Evolutionary conservation across 495 filamentous ascomycete genomes (phyloP).

Genomic region (Trichoderma erinaceum): DNA sequence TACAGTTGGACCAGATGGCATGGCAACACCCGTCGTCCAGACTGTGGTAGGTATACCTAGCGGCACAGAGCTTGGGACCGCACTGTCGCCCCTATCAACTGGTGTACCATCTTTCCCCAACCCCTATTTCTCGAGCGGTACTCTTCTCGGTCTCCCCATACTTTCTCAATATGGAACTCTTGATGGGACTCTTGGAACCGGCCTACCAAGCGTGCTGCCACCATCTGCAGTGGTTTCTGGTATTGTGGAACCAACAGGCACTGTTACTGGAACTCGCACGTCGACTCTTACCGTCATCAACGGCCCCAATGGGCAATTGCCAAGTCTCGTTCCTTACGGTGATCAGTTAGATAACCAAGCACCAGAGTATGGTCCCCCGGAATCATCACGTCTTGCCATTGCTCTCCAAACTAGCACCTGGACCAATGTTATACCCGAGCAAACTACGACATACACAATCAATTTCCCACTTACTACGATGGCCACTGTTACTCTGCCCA

Average conservation of each 20-base stretch:
- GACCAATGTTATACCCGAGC: not conserved
- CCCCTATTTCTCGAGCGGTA: not conserved
- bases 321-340: not conserved
- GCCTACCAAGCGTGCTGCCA: not conserved
- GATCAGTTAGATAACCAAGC: not conserved
- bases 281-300: not conserved
- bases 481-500: slow-evolving; percentile 1
- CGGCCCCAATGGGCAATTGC: not conserved
- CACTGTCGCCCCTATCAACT: not conserved
- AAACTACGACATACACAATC: slow-evolving; percentile 1
- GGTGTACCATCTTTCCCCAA: not conserved
- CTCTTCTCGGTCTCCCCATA: not conserved
- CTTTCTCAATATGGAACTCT: too few species aligned
- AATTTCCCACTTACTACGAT: slow-evolving; percentile 6
- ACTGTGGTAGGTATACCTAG: not conserved
- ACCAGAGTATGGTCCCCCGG: not conserved
- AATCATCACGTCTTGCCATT: not conserved
- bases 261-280: not conserved
- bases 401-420: not conserved
- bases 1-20: not conserved
- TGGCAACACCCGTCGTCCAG: not conserved
- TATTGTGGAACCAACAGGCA: not conserved
- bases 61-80: not conserved
- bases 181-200: not conserved
- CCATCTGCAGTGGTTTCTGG: not conserved